Conservation (phyloP, 2,329 filamentous ascomycete species). For the Penicillium hesseltinei region DNA sequence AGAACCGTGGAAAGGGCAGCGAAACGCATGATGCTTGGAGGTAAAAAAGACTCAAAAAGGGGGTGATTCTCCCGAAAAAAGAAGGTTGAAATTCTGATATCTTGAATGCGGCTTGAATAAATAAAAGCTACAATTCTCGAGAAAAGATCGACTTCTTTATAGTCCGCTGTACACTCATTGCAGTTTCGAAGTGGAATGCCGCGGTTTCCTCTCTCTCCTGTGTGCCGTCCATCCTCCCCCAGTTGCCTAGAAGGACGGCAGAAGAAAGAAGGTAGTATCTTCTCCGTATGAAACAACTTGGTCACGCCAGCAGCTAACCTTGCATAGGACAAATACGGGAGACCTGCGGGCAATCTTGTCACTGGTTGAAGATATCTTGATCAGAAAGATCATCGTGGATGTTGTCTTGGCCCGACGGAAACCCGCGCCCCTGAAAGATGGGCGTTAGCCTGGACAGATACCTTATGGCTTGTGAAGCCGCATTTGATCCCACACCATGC, state of each 20-base stretch:
- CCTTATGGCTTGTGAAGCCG: neutral
- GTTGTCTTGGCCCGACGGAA: slow-evolving; percentile 27
- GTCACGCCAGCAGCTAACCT: neutral
- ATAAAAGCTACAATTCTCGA: no score
- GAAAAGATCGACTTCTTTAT: no score
- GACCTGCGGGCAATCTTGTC: neutral
- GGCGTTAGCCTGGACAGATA: neutral
- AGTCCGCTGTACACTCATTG: no score
- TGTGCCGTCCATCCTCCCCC: neutral
- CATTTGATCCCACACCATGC: neutral
- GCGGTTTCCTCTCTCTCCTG: neutral
- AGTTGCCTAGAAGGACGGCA: neutral
- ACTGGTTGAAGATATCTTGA: slow-evolving; percentile 13
- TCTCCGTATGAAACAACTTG: neutral
- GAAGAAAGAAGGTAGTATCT: slow-evolving; percentile 19
- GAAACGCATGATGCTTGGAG: no score
- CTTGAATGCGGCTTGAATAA: no score
- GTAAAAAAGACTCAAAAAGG: no score
- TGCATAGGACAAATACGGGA: neutral
- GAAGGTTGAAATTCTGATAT: no score
- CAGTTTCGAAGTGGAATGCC: neutral
- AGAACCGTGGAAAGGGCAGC: no score
- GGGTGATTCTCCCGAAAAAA: no score
- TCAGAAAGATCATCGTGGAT: neutral
- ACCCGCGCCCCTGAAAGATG: slow-evolving; percentile 10